phyloP scores from a whole-genome alignment of 148 eudicot species.

The Euryodendron excelsum region DNA sequence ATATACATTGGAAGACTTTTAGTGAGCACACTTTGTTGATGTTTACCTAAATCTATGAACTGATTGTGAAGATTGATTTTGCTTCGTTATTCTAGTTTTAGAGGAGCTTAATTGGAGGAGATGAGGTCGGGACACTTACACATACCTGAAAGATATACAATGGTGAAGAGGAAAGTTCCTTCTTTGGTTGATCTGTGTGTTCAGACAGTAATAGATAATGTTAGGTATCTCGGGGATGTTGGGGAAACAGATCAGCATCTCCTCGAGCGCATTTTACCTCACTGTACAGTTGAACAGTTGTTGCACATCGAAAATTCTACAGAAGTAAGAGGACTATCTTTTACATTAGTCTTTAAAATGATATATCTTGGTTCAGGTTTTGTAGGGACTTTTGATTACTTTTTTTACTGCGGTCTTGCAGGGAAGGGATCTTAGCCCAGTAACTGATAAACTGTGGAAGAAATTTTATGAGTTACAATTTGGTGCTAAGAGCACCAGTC shows the following conservation, averaged over 20 bases:
- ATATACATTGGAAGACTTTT: neutral
- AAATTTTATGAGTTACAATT: slow-evolving; percentile 55
- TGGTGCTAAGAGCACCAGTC: slow-evolving; percentile 42
- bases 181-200: slow-evolving; percentile 86
- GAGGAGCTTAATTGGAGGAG: neutral
- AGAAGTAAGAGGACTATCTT: slow-evolving; percentile 45
- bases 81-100: too few relatives aligned
- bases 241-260: slow-evolving; percentile 69
- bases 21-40: neutral
- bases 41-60: neutral
- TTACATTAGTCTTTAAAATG: neutral
- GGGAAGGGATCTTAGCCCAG: slow-evolving; percentile 84
- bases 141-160: slow-evolving; percentile 25
- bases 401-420: slow-evolving; percentile 30
- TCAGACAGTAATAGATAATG: slow-evolving; percentile 73
- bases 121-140: slow-evolving; percentile 38
- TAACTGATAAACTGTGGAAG: slow-evolving; percentile 85
- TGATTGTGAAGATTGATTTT: neutral
- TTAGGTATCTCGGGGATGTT: slow-evolving; percentile 81
- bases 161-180: slow-evolving; percentile 36
- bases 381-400: neutral
- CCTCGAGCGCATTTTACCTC: slow-evolving; percentile 78
- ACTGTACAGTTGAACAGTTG: slow-evolving; percentile 79
- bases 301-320: slow-evolving; percentile 73
- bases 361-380: neutral